Evolutionary conservation across 2,329 filamentous ascomycete species (phyloP), one percentile per base, ranked within the genome.

Genomic region (Raffaelea albimanens): DNA sequence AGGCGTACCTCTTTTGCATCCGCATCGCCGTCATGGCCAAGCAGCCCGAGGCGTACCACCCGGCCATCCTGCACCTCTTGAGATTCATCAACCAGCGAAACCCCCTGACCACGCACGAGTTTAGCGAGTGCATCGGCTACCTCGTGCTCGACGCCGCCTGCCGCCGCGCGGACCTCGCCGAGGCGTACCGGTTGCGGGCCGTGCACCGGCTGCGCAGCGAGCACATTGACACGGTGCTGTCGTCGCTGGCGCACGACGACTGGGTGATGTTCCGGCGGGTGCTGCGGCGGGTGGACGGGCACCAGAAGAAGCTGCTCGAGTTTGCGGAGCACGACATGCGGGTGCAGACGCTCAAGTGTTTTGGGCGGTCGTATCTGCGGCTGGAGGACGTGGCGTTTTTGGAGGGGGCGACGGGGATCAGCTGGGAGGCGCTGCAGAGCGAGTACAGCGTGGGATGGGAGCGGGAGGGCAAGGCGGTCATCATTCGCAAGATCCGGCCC

Each of bases 1-100:
- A 89, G 56, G 87, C 83, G 16, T 95, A 97, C 66, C 80, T 95
- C 52, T 97, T 97, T 71, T 88, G 87, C 58, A 87, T 95, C 57
- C 84, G 90, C 47, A 74, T 90, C 22, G 82, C 86, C 21, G 83
- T 98, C 52, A 76, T 95, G 31, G 80, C 85, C 49, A 80, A 82
- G 53, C 83, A 94, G 56, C 85, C 84, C 56, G 87, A 95, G 56
- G 89, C 89, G 1, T 98, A 97, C 63, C 84, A 91, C 53, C 88
- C 91, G 0, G 88, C 91, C 1, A 78, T 97, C 20, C 75, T 85
- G 36, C 81, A 95, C 57, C 75, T 96, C 2, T 71, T 98, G 13
- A 75, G 81, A 40, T 67, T 69, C 8, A 81, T 97, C 52, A 85
- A 94, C 57, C 70, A 75, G 0, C 63, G 71, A 2, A 77, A 82